Evolutionary conservation across 371 early-diverging fungal species (phyloP), one percentile per base, ranked within the genome.

Genomic region (Mucor irregularis): DNA sequence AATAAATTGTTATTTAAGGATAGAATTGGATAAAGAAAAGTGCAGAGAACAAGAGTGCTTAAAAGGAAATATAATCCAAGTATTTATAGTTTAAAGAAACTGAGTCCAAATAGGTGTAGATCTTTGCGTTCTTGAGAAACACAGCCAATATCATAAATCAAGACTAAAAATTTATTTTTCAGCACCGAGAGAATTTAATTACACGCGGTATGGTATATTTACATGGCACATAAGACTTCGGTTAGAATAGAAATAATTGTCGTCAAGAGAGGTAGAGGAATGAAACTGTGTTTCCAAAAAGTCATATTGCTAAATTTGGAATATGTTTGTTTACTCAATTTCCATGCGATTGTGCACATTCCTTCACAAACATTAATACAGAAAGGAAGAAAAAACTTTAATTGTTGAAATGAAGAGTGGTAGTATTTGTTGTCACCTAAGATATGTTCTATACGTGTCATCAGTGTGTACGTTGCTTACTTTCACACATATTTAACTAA

Each of bases 21-120:
- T 30, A 25, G 19, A 43, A 22, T 21, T 19, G 4, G 21, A 38
- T 28, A 39, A 29, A 47, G 33, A 14, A 50, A 53, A 29, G 38
- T 48, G 44, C 39, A 46, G 48, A 49, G 50, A 58, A 56, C 19
- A 31, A 42, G 24, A 58, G 25, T n/a, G n/a, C n/a, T n/a, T n/a
- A 38, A 34, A 53, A 33, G 35, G 40, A 31, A 24, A 30, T 17
- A 52, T 29, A 28, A 21, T 4, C 19, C 28, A 22, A 9, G 17
- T 52, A 48, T 62, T 52, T 62, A 56, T 53, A 53, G 19, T 19
- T n/a, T n/a, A n/a, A n/a, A n/a, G n/a, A n/a, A n/a, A n/a, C n/a
- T n/a, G n/a, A n/a, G n/a, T n/a, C n/a, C n/a, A n/a, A n/a, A n/a
- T n/a, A n/a, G 21, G 17, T 22, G 39, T 39, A 39, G 39, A 39